These are phyloP conservation scores for Diaporthe sp. DNA, from an alignment of 2,329 filamentous ascomycete genomes.

Conservation along the genomic window DNA sequence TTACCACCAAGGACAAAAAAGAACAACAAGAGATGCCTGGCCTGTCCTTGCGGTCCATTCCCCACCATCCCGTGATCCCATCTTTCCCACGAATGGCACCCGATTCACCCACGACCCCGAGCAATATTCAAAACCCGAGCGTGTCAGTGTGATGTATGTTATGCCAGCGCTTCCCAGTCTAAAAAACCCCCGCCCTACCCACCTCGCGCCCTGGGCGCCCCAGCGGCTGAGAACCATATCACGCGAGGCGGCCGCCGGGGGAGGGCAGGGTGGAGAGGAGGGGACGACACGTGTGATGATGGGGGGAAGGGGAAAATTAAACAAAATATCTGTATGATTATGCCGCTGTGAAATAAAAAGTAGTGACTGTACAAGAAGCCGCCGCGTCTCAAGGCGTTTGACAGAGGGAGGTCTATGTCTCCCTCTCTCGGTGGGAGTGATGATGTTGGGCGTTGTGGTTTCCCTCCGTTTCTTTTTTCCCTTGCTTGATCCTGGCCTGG, in stretches of 20 bases:
- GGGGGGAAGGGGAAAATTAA: not conserved
- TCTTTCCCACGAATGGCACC: not conserved
- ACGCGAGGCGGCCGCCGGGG: not conserved
- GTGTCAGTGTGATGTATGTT: constrained; percentile 22
- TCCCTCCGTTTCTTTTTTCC: constrained; percentile 23
- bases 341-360: constrained; percentile 25
- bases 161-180: constrained; percentile 5
- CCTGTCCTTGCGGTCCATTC: not conserved
- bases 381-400: constrained; percentile 20
- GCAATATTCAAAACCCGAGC: constrained; percentile 26
- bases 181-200: not conserved
- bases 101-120: not conserved
- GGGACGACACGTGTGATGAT: not conserved
- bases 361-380: constrained; percentile 37
- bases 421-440: constrained; percentile 10
- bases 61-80: constrained; percentile 16
- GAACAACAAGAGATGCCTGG: constrained; percentile 7
- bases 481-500: not conserved
- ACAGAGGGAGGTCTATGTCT: not conserved
- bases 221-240: constrained; percentile 3
- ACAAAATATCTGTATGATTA: constrained; percentile 8
- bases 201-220: not conserved
- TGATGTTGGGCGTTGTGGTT: constrained; percentile 17
- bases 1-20: not conserved
- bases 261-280: not conserved